Conservation (phyloP, 1,139 yeast species). For the Candida buenavistaensis region DNA sequence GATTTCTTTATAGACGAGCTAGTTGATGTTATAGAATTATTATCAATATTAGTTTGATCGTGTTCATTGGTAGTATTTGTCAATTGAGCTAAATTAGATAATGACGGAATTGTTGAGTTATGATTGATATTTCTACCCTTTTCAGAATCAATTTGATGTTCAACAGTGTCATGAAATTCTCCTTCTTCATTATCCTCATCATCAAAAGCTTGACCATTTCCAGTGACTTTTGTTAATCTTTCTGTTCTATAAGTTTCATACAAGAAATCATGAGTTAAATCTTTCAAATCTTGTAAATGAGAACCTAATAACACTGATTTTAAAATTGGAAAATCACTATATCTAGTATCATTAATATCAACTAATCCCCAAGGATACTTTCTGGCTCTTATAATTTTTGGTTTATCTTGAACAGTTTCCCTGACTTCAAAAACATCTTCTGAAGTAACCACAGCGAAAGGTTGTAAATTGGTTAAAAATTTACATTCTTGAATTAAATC, state of each 20-base stretch:
- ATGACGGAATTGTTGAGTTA: conserved; percentile 50
- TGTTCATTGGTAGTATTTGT: conserved; percentile 24
- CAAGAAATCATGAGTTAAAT: conserved; percentile 85
- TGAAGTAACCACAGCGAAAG: conserved; percentile 87
- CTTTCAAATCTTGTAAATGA: conserved; percentile 92
- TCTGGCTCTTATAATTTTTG: conserved; percentile 67
- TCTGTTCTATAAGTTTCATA: conserved; percentile 94
- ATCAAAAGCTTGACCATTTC: conserved; percentile 23
- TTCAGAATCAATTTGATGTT: conserved; percentile 14
- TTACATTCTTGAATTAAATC: conserved; percentile 83
- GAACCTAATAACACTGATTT: conserved; percentile 84
- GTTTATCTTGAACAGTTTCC: conserved; percentile 55
- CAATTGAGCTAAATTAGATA: conserved; percentile 64
- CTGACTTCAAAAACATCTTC: conserved; percentile 49
- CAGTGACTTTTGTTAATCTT: conserved; percentile 57
- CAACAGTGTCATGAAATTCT: conserved; percentile 35
- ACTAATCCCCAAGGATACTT: conserved; percentile 94
- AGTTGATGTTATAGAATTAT: conserved; percentile 25
- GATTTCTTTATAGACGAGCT: conserved; percentile 26
- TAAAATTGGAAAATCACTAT: conserved; percentile 81
- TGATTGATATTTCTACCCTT: conserved; percentile 5
- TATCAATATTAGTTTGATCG: conserved; percentile 12
- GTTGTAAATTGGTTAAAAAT: conserved; percentile 71
- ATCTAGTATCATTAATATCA: conserved; percentile 77
- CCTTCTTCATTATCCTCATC: conserved; percentile 20